Evolutionary conservation across 2,329 filamentous ascomycete genomes (phyloP).

Genomic region (Aspergillus sp.): DNA sequence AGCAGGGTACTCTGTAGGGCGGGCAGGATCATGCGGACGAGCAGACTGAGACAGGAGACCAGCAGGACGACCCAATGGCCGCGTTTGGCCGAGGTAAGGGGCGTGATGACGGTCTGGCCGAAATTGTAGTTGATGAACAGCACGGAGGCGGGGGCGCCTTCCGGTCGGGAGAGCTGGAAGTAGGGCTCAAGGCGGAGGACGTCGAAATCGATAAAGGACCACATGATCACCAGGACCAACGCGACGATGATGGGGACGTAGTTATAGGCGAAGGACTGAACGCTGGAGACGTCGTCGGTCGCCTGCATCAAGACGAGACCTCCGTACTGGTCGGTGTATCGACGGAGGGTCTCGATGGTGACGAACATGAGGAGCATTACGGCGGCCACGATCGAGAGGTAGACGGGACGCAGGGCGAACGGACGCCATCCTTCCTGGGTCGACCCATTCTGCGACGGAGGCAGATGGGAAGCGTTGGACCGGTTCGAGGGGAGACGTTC

Average conservation of each 20-base stretch:
- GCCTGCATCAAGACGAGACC: constrained; percentile 31
- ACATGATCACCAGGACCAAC: constrained; percentile 47
- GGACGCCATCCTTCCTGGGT: constrained; percentile 29
- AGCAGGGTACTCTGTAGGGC: constrained; percentile 33
- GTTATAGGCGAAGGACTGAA: constrained; percentile 35
- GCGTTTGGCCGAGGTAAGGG: constrained; percentile 30
- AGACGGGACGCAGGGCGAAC: constrained; percentile 32
- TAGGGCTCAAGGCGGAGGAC: constrained; percentile 52
- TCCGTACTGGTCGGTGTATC: constrained; percentile 28
- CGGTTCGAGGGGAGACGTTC: background rate
- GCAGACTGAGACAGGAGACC: constrained; percentile 32
- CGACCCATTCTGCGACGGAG: background rate
- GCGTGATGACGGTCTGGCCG: constrained; percentile 35
- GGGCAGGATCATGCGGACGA: constrained; percentile 33
- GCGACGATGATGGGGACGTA: constrained; percentile 46
- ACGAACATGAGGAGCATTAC: constrained; percentile 27
- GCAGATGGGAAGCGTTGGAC: background rate
- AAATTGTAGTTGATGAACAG: constrained; percentile 40
- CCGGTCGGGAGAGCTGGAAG: constrained; percentile 40
- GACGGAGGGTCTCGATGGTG: constrained; percentile 28
- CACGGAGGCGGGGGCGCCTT: constrained; percentile 32
- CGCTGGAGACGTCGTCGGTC: constrained; percentile 27
- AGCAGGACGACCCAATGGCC: constrained; percentile 33
- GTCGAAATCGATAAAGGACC: constrained; percentile 52
- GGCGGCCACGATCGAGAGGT: constrained; percentile 22